These are phyloP conservation scores for Trametes sanguinea DNA, from an alignment of 768 basidiomycete species.

Conservation along the genomic window DNA sequence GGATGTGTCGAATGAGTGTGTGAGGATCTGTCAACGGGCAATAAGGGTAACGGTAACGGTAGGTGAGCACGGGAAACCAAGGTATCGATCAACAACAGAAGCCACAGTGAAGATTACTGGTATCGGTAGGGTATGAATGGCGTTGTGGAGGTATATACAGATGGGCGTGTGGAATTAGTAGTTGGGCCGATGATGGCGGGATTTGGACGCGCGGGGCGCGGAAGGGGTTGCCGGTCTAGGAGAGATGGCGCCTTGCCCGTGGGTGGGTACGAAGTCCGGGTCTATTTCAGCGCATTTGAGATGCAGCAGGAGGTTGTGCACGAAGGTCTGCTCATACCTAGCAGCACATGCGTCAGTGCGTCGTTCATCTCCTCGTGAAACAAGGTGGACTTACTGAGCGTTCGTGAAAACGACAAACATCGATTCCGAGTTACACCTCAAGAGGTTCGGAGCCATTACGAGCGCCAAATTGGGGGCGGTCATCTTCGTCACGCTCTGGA, in stretches of 20 bases:
- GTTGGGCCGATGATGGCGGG: slow-evolving; percentile 17
- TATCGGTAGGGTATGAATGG: slow-evolving; percentile 19
- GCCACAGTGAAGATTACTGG: slow-evolving; percentile 14
- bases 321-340: slow-evolving; percentile 81
- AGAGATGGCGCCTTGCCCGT: slow-evolving; percentile 74
- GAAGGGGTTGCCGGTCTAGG: slow-evolving; percentile 32
- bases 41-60: not conserved
- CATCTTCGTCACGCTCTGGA: slow-evolving; percentile 81
- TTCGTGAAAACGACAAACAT: slow-evolving; percentile 91
- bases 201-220: slow-evolving; percentile 17
- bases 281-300: slow-evolving; percentile 79
- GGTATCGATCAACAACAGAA: slow-evolving; percentile 16
- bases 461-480: slow-evolving; percentile 84
- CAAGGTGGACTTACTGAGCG: slow-evolving; percentile 56
- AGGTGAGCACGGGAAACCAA: not conserved
- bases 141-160: slow-evolving; percentile 6
- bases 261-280: slow-evolving; percentile 71
- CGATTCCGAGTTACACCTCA: slow-evolving; percentile 85
- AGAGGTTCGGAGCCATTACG: slow-evolving; percentile 89
- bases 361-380: too few relatives aligned
- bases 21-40: not conserved
- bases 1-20: not conserved
- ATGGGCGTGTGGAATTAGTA: slow-evolving; percentile 7
- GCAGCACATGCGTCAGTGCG: not conserved
- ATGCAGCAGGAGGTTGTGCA: slow-evolving; percentile 80